Evolutionary conservation across 352 stramenopile species (phyloP), one percentile per base, ranked within the genome.

Genomic region (Pythium inflatum): DNA sequence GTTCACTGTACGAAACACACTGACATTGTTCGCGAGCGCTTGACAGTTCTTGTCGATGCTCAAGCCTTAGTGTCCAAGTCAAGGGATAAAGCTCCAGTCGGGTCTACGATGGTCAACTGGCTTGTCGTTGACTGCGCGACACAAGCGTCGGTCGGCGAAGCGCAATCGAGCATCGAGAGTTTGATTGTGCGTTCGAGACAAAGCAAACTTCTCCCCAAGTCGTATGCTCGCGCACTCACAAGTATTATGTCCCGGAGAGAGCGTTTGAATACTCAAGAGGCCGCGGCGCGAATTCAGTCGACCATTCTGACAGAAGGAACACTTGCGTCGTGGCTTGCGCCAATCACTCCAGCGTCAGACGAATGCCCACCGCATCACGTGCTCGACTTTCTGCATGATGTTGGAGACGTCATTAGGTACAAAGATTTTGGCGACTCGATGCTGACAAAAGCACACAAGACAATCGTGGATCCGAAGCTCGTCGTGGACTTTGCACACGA

Each of bases 331-430:
- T n/a, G n/a, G n/a, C n/a, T n/a, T n/a, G n/a, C n/a, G n/a, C n/a
- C n/a, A n/a, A n/a, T n/a, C n/a, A n/a, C n/a, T n/a, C n/a, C n/a
- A n/a, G n/a, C n/a, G n/a, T n/a, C n/a, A n/a, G n/a, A n/a, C n/a
- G n/a, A n/a, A n/a, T n/a, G n/a, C n/a, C n/a, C n/a, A n/a, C n/a
- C n/a, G n/a, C n/a, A n/a, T n/a, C 28, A 59, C 33, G 40, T 59
- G 16, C 51, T 59, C 9, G 14, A 6, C 25, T 27, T 59, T 5
- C 51, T 59, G 6, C 28, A 59, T 30, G 13, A 25, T 24, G n/a
- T 59, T 34, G 51, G 51, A 2, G 51, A 59, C 11, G 33, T 43
- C 13, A 43, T 59, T 16, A n/a, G 51, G 2, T 59, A 59, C 31
- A 9, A 25, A 6, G 16, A 40, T 5, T 59, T 59, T 25, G 25